Evolutionary conservation across 768 basidiomycete species (phyloP).

Genomic region (Arthromyces matolae): DNA sequence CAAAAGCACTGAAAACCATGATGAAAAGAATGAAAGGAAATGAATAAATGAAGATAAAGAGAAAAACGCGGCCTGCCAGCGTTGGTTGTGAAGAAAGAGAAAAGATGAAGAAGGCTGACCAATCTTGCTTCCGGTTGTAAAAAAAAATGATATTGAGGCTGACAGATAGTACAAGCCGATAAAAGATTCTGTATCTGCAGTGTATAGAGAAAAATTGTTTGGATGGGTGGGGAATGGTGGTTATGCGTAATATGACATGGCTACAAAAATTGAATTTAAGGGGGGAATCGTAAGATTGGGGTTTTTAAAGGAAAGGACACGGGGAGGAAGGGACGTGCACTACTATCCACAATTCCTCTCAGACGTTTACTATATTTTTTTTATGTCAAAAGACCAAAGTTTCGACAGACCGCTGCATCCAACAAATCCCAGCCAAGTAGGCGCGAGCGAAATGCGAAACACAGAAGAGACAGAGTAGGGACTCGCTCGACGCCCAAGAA

Average conservation of each 20-base stretch:
- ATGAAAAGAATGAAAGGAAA: constrained; percentile 1
- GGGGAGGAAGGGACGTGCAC: constrained; percentile 41
- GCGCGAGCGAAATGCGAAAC: constrained; percentile 15
- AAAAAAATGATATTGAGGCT: constrained; percentile 3
- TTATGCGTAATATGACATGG: constrained; percentile 30
- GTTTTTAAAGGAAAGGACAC: constrained; percentile 16
- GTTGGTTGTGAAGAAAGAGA: constrained; percentile 10
- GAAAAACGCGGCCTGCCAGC: constrained; percentile 18
- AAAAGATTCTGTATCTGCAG: no score
- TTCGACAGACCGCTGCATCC: constrained; percentile 3
- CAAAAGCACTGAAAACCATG: constrained; percentile 21
- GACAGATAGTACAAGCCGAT: no score
- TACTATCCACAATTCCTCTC: constrained; percentile 42
- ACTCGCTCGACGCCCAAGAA: constrained; percentile 1
- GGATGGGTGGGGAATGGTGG: constrained; percentile 35
- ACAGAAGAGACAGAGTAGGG: constrained; percentile 3
- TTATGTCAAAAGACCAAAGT: constrained; percentile 10
- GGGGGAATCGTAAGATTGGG: constrained; percentile 23
- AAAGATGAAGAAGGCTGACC: constrained; percentile 2
- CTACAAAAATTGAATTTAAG: constrained; percentile 26
- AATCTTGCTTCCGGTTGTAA: neutral
- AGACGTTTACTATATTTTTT: constrained; percentile 17
- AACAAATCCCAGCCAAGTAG: neutral
- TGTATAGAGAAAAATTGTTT: constrained; percentile 21
- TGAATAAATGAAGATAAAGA: constrained; percentile 3